phyloP scores from a whole-genome alignment of 2,329 filamentous ascomycete genomes.

The Diaporthe caulivora region DNA sequence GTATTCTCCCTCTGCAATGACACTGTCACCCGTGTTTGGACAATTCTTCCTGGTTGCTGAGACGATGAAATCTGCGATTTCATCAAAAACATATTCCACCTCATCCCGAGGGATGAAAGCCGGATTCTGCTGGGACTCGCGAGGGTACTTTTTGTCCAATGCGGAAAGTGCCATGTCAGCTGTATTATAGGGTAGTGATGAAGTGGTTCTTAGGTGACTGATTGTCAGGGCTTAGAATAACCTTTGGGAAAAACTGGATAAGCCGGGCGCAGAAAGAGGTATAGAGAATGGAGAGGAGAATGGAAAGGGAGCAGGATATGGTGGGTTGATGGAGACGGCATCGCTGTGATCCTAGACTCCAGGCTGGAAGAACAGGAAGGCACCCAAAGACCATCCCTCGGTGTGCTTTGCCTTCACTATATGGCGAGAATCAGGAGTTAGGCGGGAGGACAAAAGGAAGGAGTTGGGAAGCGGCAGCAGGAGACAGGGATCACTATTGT shows the following conservation, averaged over 20 bases:
- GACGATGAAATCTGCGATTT: slow-evolving; percentile 14
- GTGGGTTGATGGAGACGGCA: too few relatives aligned
- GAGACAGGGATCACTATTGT: background rate
- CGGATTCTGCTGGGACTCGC: background rate
- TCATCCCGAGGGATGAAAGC: background rate
- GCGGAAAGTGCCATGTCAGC: background rate
- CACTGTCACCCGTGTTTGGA: background rate
- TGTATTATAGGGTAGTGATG: background rate
- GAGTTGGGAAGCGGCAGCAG: background rate
- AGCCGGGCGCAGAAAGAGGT: background rate
- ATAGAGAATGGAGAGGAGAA: background rate
- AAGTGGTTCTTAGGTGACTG: background rate
- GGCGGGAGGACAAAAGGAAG: background rate
- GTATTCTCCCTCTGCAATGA: slow-evolving; percentile 7
- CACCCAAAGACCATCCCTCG: background rate
- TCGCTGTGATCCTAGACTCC: background rate
- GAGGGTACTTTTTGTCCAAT: slow-evolving; percentile 17
- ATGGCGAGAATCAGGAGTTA: background rate
- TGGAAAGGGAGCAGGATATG: background rate
- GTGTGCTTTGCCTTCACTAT: background rate
- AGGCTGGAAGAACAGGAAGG: background rate
- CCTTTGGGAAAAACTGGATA: background rate
- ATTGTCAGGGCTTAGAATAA: background rate
- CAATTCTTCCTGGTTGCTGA: slow-evolving; percentile 16
- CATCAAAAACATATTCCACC: slow-evolving; percentile 1